These are phyloP conservation scores for Nicotiana tabacum DNA, from an alignment of 257 asterid genomes.

Conservation along the genomic window DNA sequence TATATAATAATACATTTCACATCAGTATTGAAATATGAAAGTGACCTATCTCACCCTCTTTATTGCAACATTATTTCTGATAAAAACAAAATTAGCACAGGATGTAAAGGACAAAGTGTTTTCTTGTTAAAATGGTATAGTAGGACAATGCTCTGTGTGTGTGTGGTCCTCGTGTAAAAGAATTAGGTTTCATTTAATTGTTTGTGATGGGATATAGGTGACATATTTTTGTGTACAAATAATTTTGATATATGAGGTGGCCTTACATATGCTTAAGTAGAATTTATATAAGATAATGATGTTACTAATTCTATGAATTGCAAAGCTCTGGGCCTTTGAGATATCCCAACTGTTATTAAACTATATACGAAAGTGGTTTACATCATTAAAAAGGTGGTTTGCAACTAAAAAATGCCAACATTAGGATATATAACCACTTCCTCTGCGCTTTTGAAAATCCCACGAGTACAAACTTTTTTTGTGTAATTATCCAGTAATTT, in stretches of 20 bases:
- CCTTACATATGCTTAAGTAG: not conserved
- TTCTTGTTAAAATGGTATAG: not conserved
- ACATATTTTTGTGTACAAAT: not conserved
- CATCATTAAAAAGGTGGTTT: too few species aligned
- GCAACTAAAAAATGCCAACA: too few species aligned
- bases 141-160: not conserved
- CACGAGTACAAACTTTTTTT: too few species aligned
- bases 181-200: not conserved
- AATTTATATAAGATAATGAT: too few species aligned
- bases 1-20: not conserved
- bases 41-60: not conserved
- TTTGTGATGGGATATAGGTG: slow-evolving; percentile 20
- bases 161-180: not conserved
- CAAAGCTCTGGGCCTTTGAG: too few species aligned
- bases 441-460: too few species aligned
- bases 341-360: too few species aligned
- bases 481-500: too few species aligned
- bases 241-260: not conserved
- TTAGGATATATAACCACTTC: too few species aligned
- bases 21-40: not conserved
- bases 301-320: too few species aligned
- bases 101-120: not conserved
- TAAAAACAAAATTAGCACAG: not conserved
- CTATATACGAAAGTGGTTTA: too few species aligned
- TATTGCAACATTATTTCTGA: not conserved